Evolutionary conservation across 2,329 filamentous ascomycete genomes (phyloP).

Genomic region (Dothistroma pini): DNA sequence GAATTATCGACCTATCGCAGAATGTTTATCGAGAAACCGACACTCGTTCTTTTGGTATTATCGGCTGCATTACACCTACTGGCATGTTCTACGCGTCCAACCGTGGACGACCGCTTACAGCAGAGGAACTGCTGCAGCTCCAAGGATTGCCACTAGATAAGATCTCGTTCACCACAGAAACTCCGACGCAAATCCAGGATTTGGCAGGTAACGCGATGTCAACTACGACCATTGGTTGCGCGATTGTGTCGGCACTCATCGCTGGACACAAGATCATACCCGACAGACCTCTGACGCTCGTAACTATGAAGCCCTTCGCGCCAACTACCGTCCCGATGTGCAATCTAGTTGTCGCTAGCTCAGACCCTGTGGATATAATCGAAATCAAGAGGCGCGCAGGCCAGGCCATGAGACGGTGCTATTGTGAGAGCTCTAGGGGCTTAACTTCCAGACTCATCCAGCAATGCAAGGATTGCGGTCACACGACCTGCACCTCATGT

Average conservation of each 20-base stretch:
- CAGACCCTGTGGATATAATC: conserved; percentile 2
- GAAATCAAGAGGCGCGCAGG: conserved; percentile 8
- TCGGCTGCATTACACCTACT: conserved; percentile 64
- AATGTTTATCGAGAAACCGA: conserved; percentile 63
- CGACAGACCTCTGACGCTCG: not conserved
- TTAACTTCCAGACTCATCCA: conserved; percentile 42
- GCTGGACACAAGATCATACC: conserved; percentile 25
- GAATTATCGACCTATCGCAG: conserved; percentile 64
- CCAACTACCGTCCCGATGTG: no score
- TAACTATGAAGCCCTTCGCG: no score
- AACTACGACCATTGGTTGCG: conserved; percentile 64
- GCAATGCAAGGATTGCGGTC: conserved; percentile 50
- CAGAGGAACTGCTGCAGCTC: conserved; percentile 60
- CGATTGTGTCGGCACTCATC: conserved; percentile 59
- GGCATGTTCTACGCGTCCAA: conserved; percentile 60
- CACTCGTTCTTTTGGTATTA: conserved; percentile 51
- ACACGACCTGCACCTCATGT: conserved; percentile 54
- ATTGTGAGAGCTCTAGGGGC: conserved; percentile 52
- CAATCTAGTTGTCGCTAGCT: no score
- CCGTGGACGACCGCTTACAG: conserved; percentile 57
- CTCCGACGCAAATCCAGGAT: conserved; percentile 56
- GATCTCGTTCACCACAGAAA: conserved; percentile 62
- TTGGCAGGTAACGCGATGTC: conserved; percentile 79
- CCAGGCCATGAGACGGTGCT: conserved; percentile 39
- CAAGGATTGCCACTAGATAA: conserved; percentile 66